Evolutionary conservation across 2,329 filamentous ascomycete species (phyloP).

Genomic region (Penicillium verrucosum): DNA sequence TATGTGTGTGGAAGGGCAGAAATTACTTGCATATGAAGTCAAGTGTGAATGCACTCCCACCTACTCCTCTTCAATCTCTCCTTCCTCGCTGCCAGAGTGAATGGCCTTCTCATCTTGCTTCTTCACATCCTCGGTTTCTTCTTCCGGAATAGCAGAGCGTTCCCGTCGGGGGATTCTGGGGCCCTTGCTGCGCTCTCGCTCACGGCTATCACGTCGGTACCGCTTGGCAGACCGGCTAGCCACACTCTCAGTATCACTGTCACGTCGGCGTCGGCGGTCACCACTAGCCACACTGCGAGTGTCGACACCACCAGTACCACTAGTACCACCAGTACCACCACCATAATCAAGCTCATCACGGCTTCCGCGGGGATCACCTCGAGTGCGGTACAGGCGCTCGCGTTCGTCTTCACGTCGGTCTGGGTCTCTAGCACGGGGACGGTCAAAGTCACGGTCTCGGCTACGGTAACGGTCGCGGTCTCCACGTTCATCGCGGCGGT

Average conservation of each 20-base stretch:
- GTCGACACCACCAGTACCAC: conserved; percentile 37
- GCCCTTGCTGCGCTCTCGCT: conserved; percentile 36
- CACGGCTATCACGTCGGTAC: conserved; percentile 41
- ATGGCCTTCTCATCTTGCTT: conserved; percentile 52
- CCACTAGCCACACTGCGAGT: conserved; percentile 55
- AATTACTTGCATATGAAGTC: conserved; percentile 2
- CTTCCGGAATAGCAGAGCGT: conserved; percentile 34
- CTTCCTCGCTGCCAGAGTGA: conserved; percentile 90
- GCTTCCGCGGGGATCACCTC: conserved; percentile 74
- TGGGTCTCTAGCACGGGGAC: conserved; percentile 37
- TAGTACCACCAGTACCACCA: conserved; percentile 55
- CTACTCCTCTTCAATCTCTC: conserved; percentile 73
- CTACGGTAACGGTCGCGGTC: conserved; percentile 38
- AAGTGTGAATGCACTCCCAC: neutral
- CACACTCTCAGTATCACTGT: conserved; percentile 67
- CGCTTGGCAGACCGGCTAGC: conserved; percentile 62
- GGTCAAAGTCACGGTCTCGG: conserved; percentile 42
- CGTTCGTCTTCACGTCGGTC: conserved; percentile 74
- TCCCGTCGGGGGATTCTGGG: conserved; percentile 54
- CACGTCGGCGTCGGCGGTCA: conserved; percentile 71
- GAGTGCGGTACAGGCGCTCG: conserved; percentile 77
- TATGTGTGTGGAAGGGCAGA: neutral
- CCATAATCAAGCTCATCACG: conserved; percentile 91
- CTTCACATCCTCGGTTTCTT: conserved; percentile 31
- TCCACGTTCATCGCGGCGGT: conserved; percentile 38